Evolutionary conservation across 1,139 yeast species (phyloP).

Genomic region (Protomyces pachydermus): DNA sequence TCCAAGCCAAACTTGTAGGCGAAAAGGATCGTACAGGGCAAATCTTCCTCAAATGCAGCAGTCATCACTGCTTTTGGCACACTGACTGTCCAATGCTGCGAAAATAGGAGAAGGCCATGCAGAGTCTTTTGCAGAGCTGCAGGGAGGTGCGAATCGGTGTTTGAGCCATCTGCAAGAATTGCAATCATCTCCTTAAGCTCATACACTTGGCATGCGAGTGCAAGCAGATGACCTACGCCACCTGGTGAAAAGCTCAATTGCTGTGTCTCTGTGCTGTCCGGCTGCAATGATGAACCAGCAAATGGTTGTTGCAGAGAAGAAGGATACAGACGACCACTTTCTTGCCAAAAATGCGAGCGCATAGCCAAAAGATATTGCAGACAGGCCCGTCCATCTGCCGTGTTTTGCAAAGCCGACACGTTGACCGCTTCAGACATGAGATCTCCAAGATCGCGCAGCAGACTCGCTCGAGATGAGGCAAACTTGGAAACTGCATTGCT

Average conservation of each 20-base stretch:
- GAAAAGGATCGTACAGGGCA: not conserved
- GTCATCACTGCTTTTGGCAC: conserved; percentile 8
- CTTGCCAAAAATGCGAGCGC: not conserved
- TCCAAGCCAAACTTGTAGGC: conserved; percentile 17
- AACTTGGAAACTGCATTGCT: not conserved
- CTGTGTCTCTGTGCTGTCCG: not conserved
- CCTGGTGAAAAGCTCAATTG: not conserved
- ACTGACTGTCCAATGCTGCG: not conserved
- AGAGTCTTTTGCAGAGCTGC: not conserved
- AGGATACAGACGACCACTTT: not conserved
- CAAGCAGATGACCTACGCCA: conserved; percentile 14
- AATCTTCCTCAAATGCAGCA: conserved; percentile 3
- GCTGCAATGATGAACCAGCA: not conserved
- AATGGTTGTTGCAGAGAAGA: not conserved
- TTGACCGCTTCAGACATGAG: not conserved
- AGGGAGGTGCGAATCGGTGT: not conserved
- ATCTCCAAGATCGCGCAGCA: not conserved
- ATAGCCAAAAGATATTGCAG: not conserved
- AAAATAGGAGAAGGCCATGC: not conserved
- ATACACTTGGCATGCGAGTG: conserved; percentile 13
- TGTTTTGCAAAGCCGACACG: not conserved
- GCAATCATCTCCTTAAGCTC: not conserved
- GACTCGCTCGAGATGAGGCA: not conserved
- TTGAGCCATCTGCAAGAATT: not conserved
- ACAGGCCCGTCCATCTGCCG: conserved; percentile 12